Conservation (phyloP, 345 rosid species). For the Adansonia digitata region DNA sequence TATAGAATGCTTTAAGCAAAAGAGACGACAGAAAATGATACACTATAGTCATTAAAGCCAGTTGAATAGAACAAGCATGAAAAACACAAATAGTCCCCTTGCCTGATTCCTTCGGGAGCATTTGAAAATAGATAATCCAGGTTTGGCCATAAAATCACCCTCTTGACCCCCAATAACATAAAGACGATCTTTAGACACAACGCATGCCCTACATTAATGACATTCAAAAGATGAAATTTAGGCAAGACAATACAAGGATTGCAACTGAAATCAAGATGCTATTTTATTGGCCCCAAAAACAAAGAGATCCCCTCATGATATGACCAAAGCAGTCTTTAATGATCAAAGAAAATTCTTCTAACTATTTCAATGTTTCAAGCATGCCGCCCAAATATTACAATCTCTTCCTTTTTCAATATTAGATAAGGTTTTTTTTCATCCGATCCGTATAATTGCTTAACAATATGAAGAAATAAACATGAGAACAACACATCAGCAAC, state of each 20-base stretch:
- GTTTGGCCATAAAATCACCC: constrained; percentile 99
- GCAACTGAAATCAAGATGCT: not conserved
- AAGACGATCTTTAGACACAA: constrained; percentile 68
- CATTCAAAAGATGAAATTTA: not conserved
- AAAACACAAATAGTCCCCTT: not conserved
- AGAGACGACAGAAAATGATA: not conserved
- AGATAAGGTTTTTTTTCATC: not conserved
- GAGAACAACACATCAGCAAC: not conserved
- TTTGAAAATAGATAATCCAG: constrained; percentile 94
- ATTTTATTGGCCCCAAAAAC: not conserved
- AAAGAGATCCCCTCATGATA: not conserved
- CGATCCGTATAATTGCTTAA: not conserved
- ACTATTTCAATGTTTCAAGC: not conserved
- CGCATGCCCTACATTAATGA: constrained; percentile 53
- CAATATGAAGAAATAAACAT: not conserved
- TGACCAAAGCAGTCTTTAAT: not conserved
- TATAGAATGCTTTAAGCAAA: not conserved
- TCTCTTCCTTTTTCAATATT: not conserved
- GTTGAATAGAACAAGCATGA: not conserved
- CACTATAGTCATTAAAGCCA: not conserved
- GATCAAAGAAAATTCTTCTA: not conserved
- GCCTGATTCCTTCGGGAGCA: constrained; percentile 91
- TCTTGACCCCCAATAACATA: constrained; percentile 90
- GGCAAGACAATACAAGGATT: not conserved
- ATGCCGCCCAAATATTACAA: not conserved